Percentiles rank a stretch among this genome's conserved stretches.
phyloP scores from a whole-genome alignment of 2,329 filamentous ascomycete genomes.

The Penicillium corylophilum region DNA sequence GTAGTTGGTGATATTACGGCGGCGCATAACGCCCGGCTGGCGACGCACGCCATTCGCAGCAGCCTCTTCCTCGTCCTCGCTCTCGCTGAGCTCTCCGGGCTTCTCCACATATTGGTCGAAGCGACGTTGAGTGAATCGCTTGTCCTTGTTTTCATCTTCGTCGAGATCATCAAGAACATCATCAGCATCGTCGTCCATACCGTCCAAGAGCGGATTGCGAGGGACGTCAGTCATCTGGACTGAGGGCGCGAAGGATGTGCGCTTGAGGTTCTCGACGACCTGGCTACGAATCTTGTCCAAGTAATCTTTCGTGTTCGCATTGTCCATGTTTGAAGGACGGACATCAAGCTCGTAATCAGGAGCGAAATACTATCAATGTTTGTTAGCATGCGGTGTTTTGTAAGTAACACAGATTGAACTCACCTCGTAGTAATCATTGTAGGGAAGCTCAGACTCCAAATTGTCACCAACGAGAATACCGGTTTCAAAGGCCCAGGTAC shows the following conservation, averaged over 20 bases:
- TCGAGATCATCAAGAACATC: conserved; percentile 69
- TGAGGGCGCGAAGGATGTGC: conserved; percentile 62
- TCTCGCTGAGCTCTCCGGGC: conserved; percentile 80
- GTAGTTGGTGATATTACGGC: conserved; percentile 62
- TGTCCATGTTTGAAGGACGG: conserved; percentile 70
- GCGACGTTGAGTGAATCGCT: conserved; percentile 74
- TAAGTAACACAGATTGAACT: conserved; percentile 12
- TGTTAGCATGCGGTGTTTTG: conserved; percentile 25
- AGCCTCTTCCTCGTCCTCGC: conserved; percentile 80
- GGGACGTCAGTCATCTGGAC: conserved; percentile 66
- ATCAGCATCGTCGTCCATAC: conserved; percentile 65
- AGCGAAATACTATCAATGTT: conserved; percentile 58
- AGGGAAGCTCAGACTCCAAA: conserved; percentile 80
- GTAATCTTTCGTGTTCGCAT: conserved; percentile 67
- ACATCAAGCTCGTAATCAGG: conserved; percentile 70
- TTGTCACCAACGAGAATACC: conserved; percentile 81
- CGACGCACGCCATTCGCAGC: conserved; percentile 67
- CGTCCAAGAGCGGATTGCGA: conserved; percentile 52
- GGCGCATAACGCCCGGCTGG: conserved; percentile 50
- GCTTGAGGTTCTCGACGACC: conserved; percentile 65
- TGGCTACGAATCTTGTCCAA: conserved; percentile 66
- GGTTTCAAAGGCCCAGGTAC: conserved; percentile 66
- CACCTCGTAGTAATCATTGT: conserved; percentile 90
- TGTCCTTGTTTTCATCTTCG: conserved; percentile 82
- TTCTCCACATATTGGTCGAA: conserved; percentile 77